Percentiles rank a stretch among this genome's conserved stretches.
These are phyloP conservation scores for Taiozyma sp. DNA, from an alignment of 1,139 yeast species.

Conservation along the genomic window DNA sequence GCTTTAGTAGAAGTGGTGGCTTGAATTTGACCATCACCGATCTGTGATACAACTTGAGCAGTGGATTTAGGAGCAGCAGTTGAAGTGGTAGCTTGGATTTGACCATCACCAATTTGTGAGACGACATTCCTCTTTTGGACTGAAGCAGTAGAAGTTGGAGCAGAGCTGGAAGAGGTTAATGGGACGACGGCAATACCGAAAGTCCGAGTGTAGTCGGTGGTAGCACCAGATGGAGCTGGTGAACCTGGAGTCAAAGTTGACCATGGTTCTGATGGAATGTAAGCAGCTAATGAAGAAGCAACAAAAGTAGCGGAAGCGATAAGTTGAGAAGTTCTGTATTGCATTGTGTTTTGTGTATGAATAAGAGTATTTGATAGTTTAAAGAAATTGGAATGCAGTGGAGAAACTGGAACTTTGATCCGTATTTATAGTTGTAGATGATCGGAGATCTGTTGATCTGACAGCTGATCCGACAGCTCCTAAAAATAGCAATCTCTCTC, in stretches of 20 bases:
- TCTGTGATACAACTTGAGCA: slow-evolving; percentile 34
- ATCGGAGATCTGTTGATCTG: not conserved
- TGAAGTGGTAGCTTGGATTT: slow-evolving; percentile 45
- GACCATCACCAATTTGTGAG: slow-evolving; percentile 54
- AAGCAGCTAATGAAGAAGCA: slow-evolving; percentile 52
- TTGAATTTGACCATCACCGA: slow-evolving; percentile 40
- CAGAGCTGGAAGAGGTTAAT: slow-evolving; percentile 34
- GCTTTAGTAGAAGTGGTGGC: slow-evolving; percentile 29
- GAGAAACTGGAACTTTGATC: not conserved
- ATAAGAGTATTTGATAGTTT: not conserved
- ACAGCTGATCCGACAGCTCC: not conserved
- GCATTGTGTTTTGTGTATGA: slow-evolving; percentile 22
- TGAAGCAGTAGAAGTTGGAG: slow-evolving; percentile 26
- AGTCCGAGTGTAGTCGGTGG: slow-evolving; percentile 51
- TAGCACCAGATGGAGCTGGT: slow-evolving; percentile 48
- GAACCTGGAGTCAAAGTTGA: slow-evolving; percentile 62
- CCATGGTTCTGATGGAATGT: slow-evolving; percentile 69
- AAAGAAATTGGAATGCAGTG: not conserved
- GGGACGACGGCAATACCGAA: slow-evolving; percentile 72
- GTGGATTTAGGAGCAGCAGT: slow-evolving; percentile 29
- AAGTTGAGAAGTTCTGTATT: slow-evolving; percentile 31
- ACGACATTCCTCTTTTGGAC: slow-evolving; percentile 33
- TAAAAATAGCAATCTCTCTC: not conserved
- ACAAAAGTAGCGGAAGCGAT: slow-evolving; percentile 37
- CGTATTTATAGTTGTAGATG: not conserved